phyloP scores from a whole-genome alignment of 2,329 filamentous ascomycete species.

The Penicillium sp. region DNA sequence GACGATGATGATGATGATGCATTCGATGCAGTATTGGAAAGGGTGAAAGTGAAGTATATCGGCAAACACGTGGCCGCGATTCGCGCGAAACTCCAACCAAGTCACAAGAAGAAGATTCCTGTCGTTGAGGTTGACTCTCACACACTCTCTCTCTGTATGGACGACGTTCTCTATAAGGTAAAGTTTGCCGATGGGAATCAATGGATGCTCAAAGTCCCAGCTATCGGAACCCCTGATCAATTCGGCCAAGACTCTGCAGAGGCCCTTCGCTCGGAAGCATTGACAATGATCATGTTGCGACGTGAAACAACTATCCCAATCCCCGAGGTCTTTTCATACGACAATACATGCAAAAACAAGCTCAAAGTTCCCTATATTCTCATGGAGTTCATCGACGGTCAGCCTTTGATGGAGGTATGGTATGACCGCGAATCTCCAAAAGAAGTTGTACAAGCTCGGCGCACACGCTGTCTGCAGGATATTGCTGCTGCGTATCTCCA shows the following conservation, averaged over 20 bases:
- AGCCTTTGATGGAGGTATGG: constrained; percentile 28
- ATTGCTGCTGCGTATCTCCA: neutral
- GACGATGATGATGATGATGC: neutral
- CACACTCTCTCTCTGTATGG: accelerated
- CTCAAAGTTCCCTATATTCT: constrained; percentile 29
- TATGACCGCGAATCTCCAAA: constrained; percentile 13
- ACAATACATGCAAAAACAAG: constrained; percentile 21
- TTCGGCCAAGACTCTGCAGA: constrained; percentile 3
- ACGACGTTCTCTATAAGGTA: neutral
- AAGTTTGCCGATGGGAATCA: neutral
- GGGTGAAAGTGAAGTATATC: neutral
- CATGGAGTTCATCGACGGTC: constrained; percentile 25
- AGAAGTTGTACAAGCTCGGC: neutral
- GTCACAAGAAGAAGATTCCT: neutral
- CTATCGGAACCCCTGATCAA: constrained; percentile 1
- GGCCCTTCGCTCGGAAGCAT: constrained; percentile 23
- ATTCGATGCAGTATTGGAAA: neutral
- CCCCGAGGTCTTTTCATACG: constrained; percentile 31
- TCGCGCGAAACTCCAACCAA: neutral
- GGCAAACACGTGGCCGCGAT: neutral
- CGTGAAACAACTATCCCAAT: constrained; percentile 31
- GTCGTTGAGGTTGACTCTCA: neutral
- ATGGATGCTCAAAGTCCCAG: constrained; percentile 7
- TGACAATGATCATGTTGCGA: constrained; percentile 31
- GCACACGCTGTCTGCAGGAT: neutral